These are phyloP conservation scores for Daucus carota DNA, from an alignment of 129 eudicot genomes.

Conservation along the genomic window DNA sequence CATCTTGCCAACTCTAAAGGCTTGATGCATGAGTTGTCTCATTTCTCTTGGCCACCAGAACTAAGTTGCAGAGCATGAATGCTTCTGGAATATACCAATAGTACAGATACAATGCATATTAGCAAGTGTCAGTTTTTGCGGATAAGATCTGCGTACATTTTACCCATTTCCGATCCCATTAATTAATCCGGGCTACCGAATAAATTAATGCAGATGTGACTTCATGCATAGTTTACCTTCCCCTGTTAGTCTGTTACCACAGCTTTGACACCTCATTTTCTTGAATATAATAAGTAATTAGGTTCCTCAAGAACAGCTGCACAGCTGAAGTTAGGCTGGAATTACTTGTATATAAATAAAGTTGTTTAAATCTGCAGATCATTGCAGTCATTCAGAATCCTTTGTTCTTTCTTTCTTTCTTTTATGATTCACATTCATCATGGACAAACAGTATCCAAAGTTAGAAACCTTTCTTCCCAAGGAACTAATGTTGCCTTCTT, in stretches of 20 bases:
- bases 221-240: conserved; percentile 3
- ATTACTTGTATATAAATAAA: conserved; percentile 13
- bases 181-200: no score
- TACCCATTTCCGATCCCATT: background rate
- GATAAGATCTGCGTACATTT: background rate
- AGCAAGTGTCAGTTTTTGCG: background rate
- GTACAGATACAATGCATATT: background rate
- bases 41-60: conserved; percentile 24
- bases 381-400: background rate
- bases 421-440: conserved; percentile 19
- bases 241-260: background rate
- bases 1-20: conserved; percentile 18
- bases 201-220: conserved; percentile 6
- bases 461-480: conserved; percentile 35
- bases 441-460: conserved; percentile 39
- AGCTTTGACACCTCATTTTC: background rate
- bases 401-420: conserved; percentile 3
- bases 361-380: background rate
- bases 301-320: background rate
- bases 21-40: conserved; percentile 32
- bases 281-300: background rate
- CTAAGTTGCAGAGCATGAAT: conserved; percentile 58
- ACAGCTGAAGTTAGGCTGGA: conserved; percentile 6
- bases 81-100: conserved; percentile 16
- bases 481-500: conserved; percentile 23